phyloP scores from a whole-genome alignment of 176 grass and related monocot species.

The Olyra latifolia region DNA sequence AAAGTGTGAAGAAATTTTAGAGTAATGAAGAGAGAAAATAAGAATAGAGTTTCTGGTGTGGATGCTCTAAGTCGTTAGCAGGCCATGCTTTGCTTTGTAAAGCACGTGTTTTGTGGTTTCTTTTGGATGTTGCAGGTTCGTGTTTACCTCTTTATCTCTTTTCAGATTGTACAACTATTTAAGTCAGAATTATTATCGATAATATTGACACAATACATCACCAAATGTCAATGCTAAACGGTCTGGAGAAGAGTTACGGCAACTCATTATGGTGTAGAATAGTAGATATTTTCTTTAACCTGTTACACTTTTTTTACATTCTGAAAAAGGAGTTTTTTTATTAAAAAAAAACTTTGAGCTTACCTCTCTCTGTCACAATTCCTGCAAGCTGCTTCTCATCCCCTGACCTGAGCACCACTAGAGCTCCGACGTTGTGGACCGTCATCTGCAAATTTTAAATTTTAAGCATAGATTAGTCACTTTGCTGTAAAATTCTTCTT shows the following conservation, averaged over 20 bases:
- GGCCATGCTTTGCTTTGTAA: too few species aligned
- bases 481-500: neutral
- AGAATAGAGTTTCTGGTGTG: too few species aligned
- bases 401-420: slow-evolving; percentile 84
- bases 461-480: neutral
- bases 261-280: neutral
- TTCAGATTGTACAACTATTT: neutral
- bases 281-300: neutral
- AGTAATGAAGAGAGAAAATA: too few species aligned
- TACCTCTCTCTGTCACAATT: slow-evolving; percentile 95
- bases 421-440: slow-evolving; percentile 68
- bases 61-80: neutral
- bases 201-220: neutral
- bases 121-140: neutral
- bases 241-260: too few species aligned
- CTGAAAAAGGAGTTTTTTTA: neutral
- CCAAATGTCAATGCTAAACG: neutral
- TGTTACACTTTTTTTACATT: neutral
- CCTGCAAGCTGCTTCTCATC: slow-evolving; percentile 72
- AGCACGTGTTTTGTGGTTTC: neutral
- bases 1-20: too few species aligned
- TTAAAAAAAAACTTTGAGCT: neutral
- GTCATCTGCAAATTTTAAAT: slow-evolving; percentile 74
- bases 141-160: neutral
- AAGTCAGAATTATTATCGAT: neutral